Conservation (phyloP, 768 basidiomycete species). For the Thelephora aurantiotincta region DNA sequence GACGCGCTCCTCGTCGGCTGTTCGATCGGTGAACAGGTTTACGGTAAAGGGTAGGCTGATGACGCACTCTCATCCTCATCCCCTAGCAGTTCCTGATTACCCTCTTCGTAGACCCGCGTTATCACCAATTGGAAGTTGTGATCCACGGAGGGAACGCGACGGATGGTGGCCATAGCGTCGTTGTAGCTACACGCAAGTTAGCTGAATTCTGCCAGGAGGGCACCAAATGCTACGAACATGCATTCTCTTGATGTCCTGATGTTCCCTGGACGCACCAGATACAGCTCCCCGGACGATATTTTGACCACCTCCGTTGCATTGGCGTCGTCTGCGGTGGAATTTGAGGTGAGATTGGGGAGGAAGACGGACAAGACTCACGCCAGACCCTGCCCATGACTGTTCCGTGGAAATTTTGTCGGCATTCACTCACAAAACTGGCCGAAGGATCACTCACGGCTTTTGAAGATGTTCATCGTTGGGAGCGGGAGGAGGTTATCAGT, state of each 20-base stretch:
- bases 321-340: conserved; percentile 56
- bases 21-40: not conserved
- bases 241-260: conserved; percentile 90
- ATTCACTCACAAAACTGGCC: conserved; percentile 9
- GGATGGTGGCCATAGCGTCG: conserved; percentile 89
- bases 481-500: conserved; percentile 4
- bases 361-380: conserved; percentile 46
- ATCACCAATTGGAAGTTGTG: conserved; percentile 87
- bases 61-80: conserved; percentile 81
- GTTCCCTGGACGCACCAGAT: conserved; percentile 81
- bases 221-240: conserved; percentile 53
- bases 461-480: conserved; percentile 70
- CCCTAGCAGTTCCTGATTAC: conserved; percentile 86
- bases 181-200: conserved; percentile 50
- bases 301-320: conserved; percentile 93
- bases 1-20: conserved; percentile 87
- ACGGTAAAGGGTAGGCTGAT: not conserved
- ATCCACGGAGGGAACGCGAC: conserved; percentile 62
- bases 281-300: conserved; percentile 83
- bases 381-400: conserved; percentile 86
- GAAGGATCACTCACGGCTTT: conserved; percentile 42
- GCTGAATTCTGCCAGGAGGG: not conserved
- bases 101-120: conserved; percentile 94
- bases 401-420: not conserved
- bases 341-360: conserved; percentile 13